Evolutionary conservation across 345 rosid species (phyloP).

Genomic region (Linum usitatissimum): DNA sequence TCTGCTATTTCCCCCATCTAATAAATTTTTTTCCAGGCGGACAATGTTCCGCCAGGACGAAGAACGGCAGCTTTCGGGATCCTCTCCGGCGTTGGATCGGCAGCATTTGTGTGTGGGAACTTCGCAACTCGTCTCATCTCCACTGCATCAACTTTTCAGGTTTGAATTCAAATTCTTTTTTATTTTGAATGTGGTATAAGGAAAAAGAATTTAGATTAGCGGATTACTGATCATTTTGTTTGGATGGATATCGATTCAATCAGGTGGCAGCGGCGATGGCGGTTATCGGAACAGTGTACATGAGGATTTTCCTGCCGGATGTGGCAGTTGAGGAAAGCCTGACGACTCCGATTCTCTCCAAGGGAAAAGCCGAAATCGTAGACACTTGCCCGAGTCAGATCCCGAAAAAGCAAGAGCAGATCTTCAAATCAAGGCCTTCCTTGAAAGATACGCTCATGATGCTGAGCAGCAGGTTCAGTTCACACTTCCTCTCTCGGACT

Average conservation of each 20-base stretch:
- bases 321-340: slow-evolving; percentile 28
- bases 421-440: slow-evolving; percentile 40
- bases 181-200: neutral
- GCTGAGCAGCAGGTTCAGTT: slow-evolving; percentile 54
- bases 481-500: neutral
- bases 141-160: slow-evolving; percentile 67
- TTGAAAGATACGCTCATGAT: slow-evolving; percentile 38
- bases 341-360: slow-evolving; percentile 32
- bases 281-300: slow-evolving; percentile 38
- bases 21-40: slow-evolving; percentile 38
- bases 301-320: slow-evolving; percentile 63
- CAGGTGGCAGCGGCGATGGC: slow-evolving; percentile 51
- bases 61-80: slow-evolving; percentile 67
- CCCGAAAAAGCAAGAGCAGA: slow-evolving; percentile 13
- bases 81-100: slow-evolving; percentile 60
- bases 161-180: slow-evolving; percentile 8
- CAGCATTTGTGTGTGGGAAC: slow-evolving; percentile 70
- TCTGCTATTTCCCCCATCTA: neutral
- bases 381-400: slow-evolving; percentile 16
- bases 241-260: neutral
- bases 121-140: slow-evolving; percentile 73
- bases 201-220: no score
- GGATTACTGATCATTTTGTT: neutral
- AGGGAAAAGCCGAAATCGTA: slow-evolving; percentile 15
- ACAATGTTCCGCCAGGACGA: slow-evolving; percentile 47